Percentiles rank a stretch among this genome's conserved stretches.
These are phyloP conservation scores for Suhomyces emberorum DNA, from an alignment of 805 yeast species.

Conservation along the genomic window DNA sequence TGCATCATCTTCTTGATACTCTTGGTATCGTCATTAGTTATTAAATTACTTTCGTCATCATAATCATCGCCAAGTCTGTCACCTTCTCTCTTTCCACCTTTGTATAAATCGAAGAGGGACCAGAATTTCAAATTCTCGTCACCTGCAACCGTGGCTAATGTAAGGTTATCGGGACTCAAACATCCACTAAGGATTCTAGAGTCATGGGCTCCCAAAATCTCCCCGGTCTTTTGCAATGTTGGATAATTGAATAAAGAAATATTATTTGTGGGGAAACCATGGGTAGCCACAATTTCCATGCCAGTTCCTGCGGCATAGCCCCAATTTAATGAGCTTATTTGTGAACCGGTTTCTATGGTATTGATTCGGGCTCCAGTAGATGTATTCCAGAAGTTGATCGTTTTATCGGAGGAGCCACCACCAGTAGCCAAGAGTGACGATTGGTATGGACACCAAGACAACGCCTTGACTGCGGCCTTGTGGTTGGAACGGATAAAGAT, in stretches of 20 bases:
- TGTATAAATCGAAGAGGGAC: constrained; percentile 70
- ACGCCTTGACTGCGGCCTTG: constrained; percentile 92
- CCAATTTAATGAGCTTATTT: constrained; percentile 93
- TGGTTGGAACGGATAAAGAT: constrained; percentile 75
- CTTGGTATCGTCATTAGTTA: constrained; percentile 13
- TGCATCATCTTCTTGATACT: constrained; percentile 26
- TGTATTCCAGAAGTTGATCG: constrained; percentile 93
- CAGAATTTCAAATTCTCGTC: constrained; percentile 96
- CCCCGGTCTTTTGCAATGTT: constrained; percentile 81
- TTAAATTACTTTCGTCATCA: constrained; percentile 11
- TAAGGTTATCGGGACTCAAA: constrained; percentile 84
- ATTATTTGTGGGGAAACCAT: constrained; percentile 87
- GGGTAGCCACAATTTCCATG: constrained; percentile 85
- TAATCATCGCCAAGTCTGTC: constrained; percentile 13
- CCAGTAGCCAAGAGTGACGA: constrained; percentile 86
- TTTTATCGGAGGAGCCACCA: constrained; percentile 89
- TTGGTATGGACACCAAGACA: constrained; percentile 93
- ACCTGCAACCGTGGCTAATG: constrained; percentile 91
- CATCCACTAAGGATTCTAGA: constrained; percentile 80
- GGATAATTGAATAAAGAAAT: constrained; percentile 84
- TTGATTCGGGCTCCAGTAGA: constrained; percentile 84
- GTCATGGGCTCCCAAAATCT: constrained; percentile 83
- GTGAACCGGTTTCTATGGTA: constrained; percentile 87
- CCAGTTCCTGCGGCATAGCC: constrained; percentile 73
- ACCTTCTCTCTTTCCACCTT: constrained; percentile 19